phyloP scores from a whole-genome alignment of 139 green algal genomes.

The Chloropicon primus region DNA sequence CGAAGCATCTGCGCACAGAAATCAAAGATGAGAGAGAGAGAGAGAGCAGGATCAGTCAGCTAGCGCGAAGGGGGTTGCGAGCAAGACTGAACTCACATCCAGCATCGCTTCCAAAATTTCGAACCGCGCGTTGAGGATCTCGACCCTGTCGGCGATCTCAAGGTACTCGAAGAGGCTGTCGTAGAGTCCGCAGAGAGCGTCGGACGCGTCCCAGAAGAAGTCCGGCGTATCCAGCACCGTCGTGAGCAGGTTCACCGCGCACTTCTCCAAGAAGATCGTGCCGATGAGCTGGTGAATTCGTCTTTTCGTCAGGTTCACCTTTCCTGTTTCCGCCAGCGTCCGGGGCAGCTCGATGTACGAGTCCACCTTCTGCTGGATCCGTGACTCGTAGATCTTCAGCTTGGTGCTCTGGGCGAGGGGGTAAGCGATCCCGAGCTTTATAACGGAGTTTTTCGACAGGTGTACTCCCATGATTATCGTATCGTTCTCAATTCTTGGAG shows the following conservation, averaged over 20 bases:
- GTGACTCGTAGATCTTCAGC: slow-evolving; percentile 6
- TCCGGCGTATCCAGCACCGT: slow-evolving; percentile 49
- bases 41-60: no score
- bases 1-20: no score
- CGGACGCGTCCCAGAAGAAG: slow-evolving; percentile 59
- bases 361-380: not conserved
- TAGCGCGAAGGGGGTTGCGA: no score
- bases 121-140: not conserved
- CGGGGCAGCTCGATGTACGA: not conserved
- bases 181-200: slow-evolving; percentile 30
- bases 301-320: slow-evolving; percentile 4
- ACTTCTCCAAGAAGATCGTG: slow-evolving; percentile 55
- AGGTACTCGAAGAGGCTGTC: not conserved
- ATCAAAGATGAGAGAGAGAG: no score
- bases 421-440: slow-evolving; percentile 45
- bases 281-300: slow-evolving; percentile 15
- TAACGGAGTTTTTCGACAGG: slow-evolving; percentile 4
- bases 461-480: not conserved
- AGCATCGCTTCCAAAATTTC: not conserved
- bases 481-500: not conserved
- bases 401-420: slow-evolving; percentile 18
- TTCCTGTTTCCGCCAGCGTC: not conserved
- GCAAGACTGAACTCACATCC: no score
- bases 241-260: slow-evolving; percentile 41
- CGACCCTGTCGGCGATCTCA: not conserved